Conservation (phyloP, 2,329 filamentous ascomycete genomes). For the Paecilomyces formosus region DNA sequence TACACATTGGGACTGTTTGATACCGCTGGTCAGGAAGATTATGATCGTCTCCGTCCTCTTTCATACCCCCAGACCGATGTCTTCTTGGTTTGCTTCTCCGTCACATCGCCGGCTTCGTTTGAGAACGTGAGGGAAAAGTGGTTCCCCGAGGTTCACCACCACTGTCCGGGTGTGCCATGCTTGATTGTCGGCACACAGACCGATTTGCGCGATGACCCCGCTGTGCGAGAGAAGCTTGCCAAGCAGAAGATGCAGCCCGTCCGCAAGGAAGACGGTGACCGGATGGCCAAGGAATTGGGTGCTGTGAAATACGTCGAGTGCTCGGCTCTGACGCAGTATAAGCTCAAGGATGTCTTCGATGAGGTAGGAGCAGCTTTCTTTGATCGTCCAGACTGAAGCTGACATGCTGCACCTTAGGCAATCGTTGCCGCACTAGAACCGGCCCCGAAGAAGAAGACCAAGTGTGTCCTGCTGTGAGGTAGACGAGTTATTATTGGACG, state of each 20-base stretch:
- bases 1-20: constrained; percentile 97
- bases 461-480: constrained; percentile 61
- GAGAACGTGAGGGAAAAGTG: constrained; percentile 99
- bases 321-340: constrained; percentile 95
- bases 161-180: constrained; percentile 95
- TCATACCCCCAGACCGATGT: constrained; percentile 98
- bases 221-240: constrained; percentile 80
- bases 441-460: constrained; percentile 69
- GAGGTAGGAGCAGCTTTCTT: constrained; percentile 58
- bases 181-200: constrained; percentile 97
- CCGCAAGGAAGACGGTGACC: constrained; percentile 83
- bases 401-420: constrained; percentile 49
- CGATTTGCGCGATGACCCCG: constrained; percentile 83
- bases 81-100: constrained; percentile 97
- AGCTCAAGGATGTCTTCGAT: constrained; percentile 98
- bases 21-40: constrained; percentile 98
- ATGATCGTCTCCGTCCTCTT: constrained; percentile 89
- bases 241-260: constrained; percentile 97
- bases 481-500: not conserved
- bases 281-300: constrained; percentile 94
- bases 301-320: constrained; percentile 99
- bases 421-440: constrained; percentile 94
- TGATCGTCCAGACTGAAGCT: constrained; percentile 14
- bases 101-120: constrained; percentile 94
- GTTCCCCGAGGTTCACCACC: constrained; percentile 98